Percentiles rank a stretch among this genome's conserved stretches.
phyloP scores from a whole-genome alignment of 2,329 filamentous ascomycete genomes.

The Botrytis fabae region DNA sequence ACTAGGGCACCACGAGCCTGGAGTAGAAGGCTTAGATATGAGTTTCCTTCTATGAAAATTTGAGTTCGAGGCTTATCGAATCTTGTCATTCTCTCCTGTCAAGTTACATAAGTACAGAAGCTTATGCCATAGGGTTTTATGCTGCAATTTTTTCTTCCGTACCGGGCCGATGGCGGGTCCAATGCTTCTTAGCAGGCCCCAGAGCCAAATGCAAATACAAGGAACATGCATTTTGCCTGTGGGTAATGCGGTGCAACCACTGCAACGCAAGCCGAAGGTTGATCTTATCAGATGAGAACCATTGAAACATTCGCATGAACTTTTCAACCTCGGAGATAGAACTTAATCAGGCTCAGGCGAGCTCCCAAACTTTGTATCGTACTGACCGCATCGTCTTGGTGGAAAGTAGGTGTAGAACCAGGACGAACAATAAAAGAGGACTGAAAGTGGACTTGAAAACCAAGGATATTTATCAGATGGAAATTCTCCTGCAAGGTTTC shows the following conservation, averaged over 20 bases:
- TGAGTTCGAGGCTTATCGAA: neutral
- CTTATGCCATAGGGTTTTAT: neutral
- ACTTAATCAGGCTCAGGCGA: neutral
- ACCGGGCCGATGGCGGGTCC: conserved; percentile 3
- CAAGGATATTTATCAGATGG: conserved; percentile 5
- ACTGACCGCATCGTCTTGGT: neutral
- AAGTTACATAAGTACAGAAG: neutral
- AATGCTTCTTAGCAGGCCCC: neutral
- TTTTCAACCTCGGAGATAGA: neutral
- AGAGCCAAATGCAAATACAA: conserved; percentile 1
- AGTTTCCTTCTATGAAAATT: neutral
- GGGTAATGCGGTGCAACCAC: neutral
- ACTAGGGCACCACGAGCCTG: neutral
- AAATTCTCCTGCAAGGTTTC: neutral
- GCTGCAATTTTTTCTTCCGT: neutral
- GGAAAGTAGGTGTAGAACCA: neutral
- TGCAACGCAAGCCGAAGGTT: neutral
- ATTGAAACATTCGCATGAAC: neutral
- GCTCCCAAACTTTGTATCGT: neutral
- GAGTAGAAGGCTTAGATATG: neutral
- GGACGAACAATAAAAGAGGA: neutral
- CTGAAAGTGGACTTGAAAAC: neutral
- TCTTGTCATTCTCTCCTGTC: neutral
- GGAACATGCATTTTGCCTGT: neutral
- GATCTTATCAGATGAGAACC: conserved; percentile 17